Evolutionary conservation across 805 yeast species (phyloP), one percentile per base, ranked within the genome.

Genomic region (Cyberlindnera americana): DNA sequence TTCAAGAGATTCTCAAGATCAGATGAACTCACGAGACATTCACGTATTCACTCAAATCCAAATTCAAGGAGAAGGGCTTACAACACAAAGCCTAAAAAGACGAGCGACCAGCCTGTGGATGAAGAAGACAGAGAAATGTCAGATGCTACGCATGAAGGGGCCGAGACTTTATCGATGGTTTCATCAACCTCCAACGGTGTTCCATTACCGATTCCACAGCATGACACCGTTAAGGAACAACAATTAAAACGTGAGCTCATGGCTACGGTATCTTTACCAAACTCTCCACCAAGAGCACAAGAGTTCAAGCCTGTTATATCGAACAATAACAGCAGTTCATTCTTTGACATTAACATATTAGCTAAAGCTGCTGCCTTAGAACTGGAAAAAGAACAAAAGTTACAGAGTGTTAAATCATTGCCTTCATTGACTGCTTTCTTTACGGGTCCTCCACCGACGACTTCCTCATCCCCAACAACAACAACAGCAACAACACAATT

Each of bases 21-120:
- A 22, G 91, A 83, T 59, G 91, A 83, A 56, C 64, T 83, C 37
- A 83, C 88, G 12, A 70, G 91, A 56, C 91, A 83, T 57, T 66
- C 75, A 35, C 67, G 89, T 44, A 83, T 82, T 42, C 90, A 83
- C 58, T 77, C 80, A 18, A 82, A 82, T 50, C 85, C 88, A 14
- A 77, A 78, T 39, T 76, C 83, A 22, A 72, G 82, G 57, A 78
- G 83, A 53, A 75, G 78, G 57, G 72, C 70, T 24, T 69, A 70
- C 36, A 60, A 68, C 37, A 59, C 64, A 52, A 67, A 66, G 59
- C 65, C 64, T 35, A 48, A 41, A 31, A 34, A 23, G 13, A 30
- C 33, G 13, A 27, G 25, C 10, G 38, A 35, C 8, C 38, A 26
- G 21, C 5, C 21, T 10, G 19, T 26, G 6, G 34, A 31, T 19